A percentile compares a stretch with the other conserved stretches of the same genome.
Evolutionary conservation across 2,329 filamentous ascomycete genomes (phyloP).

Genomic region (Fusarium heterosporum): DNA sequence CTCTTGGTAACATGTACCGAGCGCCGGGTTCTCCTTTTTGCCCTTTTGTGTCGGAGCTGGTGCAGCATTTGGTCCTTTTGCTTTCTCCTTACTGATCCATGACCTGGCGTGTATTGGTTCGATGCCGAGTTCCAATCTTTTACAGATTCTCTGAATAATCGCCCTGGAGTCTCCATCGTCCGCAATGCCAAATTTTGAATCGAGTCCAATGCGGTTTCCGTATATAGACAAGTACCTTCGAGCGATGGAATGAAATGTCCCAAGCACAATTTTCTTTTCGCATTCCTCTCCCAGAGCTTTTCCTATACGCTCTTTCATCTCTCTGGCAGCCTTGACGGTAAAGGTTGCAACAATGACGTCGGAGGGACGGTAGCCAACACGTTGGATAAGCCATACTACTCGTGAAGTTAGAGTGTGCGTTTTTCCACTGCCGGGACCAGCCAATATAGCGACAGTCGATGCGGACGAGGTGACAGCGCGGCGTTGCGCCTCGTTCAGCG

Average conservation of each 20-base stretch:
- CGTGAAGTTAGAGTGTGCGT: constrained; percentile 95
- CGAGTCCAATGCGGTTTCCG: constrained; percentile 84
- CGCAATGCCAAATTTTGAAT: constrained; percentile 88
- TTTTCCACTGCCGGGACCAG: constrained; percentile 81
- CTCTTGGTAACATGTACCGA: constrained; percentile 74
- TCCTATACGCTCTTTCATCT: constrained; percentile 92
- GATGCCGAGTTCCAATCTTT: constrained; percentile 74
- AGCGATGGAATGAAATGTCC: constrained; percentile 95
- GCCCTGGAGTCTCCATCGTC: constrained; percentile 83
- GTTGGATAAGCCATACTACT: constrained; percentile 86
- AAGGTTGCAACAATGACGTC: constrained; percentile 97
- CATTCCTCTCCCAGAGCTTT: constrained; percentile 81
- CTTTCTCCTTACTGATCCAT: constrained; percentile 79
- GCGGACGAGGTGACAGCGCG: constrained; percentile 66
- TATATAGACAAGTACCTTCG: constrained; percentile 86
- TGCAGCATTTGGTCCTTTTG: constrained; percentile 63
- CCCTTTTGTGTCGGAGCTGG: constrained; percentile 55
- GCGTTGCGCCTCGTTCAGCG: constrained; percentile 66
- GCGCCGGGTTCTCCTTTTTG: constrained; percentile 65
- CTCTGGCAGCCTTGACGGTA: constrained; percentile 91
- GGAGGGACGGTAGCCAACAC: constrained; percentile 78
- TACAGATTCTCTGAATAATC: constrained; percentile 85
- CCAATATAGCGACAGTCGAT: constrained; percentile 72
- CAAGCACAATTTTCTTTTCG: constrained; percentile 82
- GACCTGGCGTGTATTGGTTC: constrained; percentile 77